phyloP scores from a whole-genome alignment of 306 rosid genomes.

The Benincasa hispida region DNA sequence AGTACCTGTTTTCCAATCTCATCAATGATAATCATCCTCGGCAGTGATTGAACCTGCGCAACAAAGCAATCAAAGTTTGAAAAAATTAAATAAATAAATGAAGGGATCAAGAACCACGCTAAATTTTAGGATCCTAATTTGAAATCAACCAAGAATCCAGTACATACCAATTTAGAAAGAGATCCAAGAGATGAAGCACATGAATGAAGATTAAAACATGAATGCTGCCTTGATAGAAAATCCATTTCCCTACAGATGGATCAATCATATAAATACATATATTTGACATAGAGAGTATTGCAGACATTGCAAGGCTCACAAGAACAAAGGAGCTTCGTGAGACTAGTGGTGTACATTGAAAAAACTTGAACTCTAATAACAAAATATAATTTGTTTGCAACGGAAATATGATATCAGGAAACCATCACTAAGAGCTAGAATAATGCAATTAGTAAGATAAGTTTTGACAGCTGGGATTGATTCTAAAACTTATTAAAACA shows the following conservation, averaged over 20 bases:
- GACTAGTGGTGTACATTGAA: not conserved
- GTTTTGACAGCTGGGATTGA: not conserved
- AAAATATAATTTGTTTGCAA: not conserved
- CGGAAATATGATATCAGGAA: not conserved
- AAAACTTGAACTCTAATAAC: not conserved
- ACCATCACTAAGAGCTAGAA: not conserved
- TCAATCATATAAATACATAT: constrained; percentile 11
- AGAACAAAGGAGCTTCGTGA: not conserved
- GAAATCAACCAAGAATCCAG: not conserved
- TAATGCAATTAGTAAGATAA: not conserved
- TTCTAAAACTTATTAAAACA: not conserved
- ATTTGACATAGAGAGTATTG: not conserved
- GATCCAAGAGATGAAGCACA: constrained; percentile 92
- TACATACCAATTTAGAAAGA: constrained; percentile 83
- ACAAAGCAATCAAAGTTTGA: not conserved
- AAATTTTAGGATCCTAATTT: not conserved
- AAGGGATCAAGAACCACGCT: not conserved
- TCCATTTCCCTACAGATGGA: constrained; percentile 74
- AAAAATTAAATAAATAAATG: not conserved
- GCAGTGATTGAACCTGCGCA: constrained; percentile 83
- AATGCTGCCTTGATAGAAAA: constrained; percentile 64
- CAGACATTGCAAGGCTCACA: not conserved
- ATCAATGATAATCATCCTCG: constrained; percentile 95
- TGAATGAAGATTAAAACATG: constrained; percentile 79
- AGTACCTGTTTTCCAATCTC: constrained; percentile 95